These are phyloP conservation scores for Trichosporon ovoides DNA, from an alignment of 1,284 basidiomycete species.

Conservation along the genomic window DNA sequence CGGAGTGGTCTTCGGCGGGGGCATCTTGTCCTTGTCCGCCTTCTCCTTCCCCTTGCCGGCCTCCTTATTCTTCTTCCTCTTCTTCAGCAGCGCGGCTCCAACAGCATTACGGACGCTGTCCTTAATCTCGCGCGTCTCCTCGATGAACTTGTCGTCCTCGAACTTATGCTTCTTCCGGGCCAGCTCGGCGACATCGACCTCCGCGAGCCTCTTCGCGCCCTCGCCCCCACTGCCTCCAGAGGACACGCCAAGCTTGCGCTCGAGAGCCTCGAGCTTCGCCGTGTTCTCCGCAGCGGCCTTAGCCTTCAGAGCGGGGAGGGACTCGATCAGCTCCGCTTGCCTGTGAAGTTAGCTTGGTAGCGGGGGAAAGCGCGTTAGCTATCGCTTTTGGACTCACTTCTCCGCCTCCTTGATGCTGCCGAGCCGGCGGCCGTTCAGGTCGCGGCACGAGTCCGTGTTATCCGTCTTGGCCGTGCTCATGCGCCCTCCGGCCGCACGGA, in stretches of 20 bases:
- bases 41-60: constrained; percentile 74
- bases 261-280: constrained; percentile 77
- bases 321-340: constrained; percentile 81
- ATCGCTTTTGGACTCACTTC: too few species aligned
- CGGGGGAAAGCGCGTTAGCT: too few species aligned
- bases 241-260: constrained; percentile 71
- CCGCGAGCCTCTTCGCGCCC: constrained; percentile 48
- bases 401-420: constrained; percentile 96
- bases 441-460: constrained; percentile 93
- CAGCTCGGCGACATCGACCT: constrained; percentile 48
- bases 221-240: constrained; percentile 13
- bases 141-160: constrained; percentile 86
- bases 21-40: constrained; percentile 30
- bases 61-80: constrained; percentile 23
- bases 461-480: constrained; percentile 94
- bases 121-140: constrained; percentile 85
- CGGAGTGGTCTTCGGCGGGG: constrained; percentile 23
- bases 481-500: constrained; percentile 91
- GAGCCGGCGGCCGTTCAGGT: constrained; percentile 80
- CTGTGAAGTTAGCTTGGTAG: too few species aligned
- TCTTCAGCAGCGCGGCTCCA: constrained; percentile 53
- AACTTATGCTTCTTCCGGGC: constrained; percentile 79
- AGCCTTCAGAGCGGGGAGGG: constrained; percentile 72
- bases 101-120: constrained; percentile 91
- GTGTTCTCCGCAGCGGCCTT: constrained; percentile 73